Conservation (phyloP, 2,329 filamentous ascomycete species). For the Diaporthe destruens region DNA sequence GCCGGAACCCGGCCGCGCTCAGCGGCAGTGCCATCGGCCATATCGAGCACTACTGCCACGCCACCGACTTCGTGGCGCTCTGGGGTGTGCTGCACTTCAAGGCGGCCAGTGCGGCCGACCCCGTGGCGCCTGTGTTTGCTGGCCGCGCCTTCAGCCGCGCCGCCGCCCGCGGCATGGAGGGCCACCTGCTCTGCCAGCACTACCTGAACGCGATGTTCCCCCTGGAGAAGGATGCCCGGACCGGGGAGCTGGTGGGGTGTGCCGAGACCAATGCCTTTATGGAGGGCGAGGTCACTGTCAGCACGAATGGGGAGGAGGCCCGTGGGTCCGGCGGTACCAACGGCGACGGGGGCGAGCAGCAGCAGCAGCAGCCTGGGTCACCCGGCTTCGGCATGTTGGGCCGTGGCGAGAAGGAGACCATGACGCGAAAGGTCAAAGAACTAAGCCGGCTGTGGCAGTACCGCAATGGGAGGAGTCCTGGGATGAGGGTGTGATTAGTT, state of each 20-base stretch:
- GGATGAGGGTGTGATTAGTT: conserved; percentile 55
- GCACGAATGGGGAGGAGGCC: conserved; percentile 54
- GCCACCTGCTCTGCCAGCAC: conserved; percentile 71
- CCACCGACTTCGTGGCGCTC: conserved; percentile 78
- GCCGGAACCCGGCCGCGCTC: conserved; percentile 53
- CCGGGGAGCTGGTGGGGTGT: conserved; percentile 55
- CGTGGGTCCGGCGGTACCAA: conserved; percentile 43
- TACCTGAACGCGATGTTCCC: conserved; percentile 74
- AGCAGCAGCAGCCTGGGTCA: conserved; percentile 41
- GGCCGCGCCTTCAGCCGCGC: conserved; percentile 70
- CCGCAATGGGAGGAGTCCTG: conserved; percentile 68
- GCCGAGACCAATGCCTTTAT: conserved; percentile 66
- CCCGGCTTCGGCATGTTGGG: conserved; percentile 47
- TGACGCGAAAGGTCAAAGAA: conserved; percentile 62
- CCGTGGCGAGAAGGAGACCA: conserved; percentile 48
- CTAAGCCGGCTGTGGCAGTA: conserved; percentile 74
- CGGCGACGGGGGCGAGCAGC: background rate
- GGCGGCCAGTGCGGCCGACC: conserved; percentile 54
- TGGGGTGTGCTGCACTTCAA: conserved; percentile 81
- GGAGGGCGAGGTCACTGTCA: conserved; percentile 66
- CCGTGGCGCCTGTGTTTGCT: conserved; percentile 69
- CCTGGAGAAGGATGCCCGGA: conserved; percentile 57
- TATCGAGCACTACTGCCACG: conserved; percentile 85
- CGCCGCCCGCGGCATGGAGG: conserved; percentile 56
- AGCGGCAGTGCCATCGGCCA: conserved; percentile 70